Evolutionary conservation across 805 yeast species (phyloP).

Genomic region (Blastobotrys attinorum): DNA sequence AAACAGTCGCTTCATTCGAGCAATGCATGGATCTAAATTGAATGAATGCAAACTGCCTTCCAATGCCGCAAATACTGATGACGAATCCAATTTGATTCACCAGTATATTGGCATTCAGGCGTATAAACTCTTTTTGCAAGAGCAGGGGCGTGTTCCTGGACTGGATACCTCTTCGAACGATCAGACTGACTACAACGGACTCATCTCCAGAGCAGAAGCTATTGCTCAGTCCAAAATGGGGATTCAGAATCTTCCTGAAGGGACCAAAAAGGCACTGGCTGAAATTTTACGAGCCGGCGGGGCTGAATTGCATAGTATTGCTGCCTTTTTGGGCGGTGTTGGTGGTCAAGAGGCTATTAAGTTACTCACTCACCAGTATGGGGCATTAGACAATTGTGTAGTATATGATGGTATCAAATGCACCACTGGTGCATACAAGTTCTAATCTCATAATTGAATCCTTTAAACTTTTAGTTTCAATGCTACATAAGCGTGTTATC

Average conservation of each 20-base stretch:
- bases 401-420: constrained; percentile 67
- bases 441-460: constrained; percentile 9
- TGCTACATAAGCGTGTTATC: too few species aligned
- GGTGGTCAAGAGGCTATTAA: constrained; percentile 81
- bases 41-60: constrained; percentile 10
- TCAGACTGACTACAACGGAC: not conserved
- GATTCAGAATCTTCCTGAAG: constrained; percentile 9
- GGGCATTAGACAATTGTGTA: constrained; percentile 64
- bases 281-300: constrained; percentile 35
- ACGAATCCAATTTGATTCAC: constrained; percentile 16
- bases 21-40: constrained; percentile 37
- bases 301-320: constrained; percentile 45
- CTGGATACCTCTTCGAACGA: not conserved
- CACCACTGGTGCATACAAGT: constrained; percentile 21
- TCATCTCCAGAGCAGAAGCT: not conserved
- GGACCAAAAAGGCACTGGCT: constrained; percentile 34
- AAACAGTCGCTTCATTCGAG: constrained; percentile 47
- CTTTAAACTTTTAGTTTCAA: too few species aligned
- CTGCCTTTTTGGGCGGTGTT: constrained; percentile 75
- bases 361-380: constrained; percentile 65
- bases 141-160: constrained; percentile 1
- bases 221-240: constrained; percentile 8
- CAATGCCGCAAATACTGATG: constrained; percentile 2
- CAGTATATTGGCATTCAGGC: constrained; percentile 22
- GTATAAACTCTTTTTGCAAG: constrained; percentile 19